Percentiles rank a stretch among this genome's conserved stretches.
Evolutionary conservation across 441 rosid species (phyloP).

Genomic region (Erodium moschatum): DNA sequence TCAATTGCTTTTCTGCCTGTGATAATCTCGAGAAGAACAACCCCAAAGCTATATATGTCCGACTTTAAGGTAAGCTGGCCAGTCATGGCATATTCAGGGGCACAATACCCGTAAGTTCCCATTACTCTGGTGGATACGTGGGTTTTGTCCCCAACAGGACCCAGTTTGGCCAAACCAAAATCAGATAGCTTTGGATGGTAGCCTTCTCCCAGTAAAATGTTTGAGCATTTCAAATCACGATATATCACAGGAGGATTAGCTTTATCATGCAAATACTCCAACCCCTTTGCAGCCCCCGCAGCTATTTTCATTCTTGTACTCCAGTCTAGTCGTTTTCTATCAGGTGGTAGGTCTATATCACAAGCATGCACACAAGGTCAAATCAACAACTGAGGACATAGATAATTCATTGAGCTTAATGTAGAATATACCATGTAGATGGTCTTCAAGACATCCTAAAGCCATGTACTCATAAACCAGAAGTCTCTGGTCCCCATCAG

Average conservation of each 20-base stretch:
- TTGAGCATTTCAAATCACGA: conserved; percentile 83
- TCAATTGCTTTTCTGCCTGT: conserved; percentile 91
- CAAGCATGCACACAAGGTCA: conserved; percentile 3
- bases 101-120: conserved; percentile 16
- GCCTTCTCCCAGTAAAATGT: conserved; percentile 70
- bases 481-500: conserved; percentile 28
- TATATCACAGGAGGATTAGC: conserved; percentile 89
- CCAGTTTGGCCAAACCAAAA: conserved; percentile 89
- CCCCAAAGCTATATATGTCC: conserved; percentile 91
- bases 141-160: conserved; percentile 55
- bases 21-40: conserved; percentile 86
- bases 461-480: conserved; percentile 48
- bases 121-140: too few species aligned
- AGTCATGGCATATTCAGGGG: conserved; percentile 95
- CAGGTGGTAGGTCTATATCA: conserved; percentile 54
- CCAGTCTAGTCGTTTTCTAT: conserved; percentile 74
- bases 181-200: conserved; percentile 85
- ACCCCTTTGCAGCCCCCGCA: conserved; percentile 90
- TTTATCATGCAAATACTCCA: conserved; percentile 78
- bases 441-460: too few species aligned
- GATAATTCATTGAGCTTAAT: background rate
- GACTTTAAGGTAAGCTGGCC: conserved; percentile 92
- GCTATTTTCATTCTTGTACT: conserved; percentile 86
- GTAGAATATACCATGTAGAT: conserved; percentile 37
- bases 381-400: background rate